Base-by-base conservation (phyloP, 768 basidiomycete species). In the Glaciozyma martinii region DNA sequence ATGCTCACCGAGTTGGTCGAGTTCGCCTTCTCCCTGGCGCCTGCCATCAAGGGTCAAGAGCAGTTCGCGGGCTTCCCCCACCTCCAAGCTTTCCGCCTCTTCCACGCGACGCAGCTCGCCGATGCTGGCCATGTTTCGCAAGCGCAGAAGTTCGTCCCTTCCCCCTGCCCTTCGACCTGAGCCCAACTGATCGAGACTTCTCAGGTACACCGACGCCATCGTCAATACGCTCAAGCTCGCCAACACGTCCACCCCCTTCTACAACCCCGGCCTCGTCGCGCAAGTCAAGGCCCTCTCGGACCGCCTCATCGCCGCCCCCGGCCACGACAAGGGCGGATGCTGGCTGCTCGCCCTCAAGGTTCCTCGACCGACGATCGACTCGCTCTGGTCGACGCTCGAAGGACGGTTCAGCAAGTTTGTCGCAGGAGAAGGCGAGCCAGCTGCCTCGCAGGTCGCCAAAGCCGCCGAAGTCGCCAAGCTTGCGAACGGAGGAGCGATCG, bases 311-410 rank as follows among this genome's bases (percentile, higher is more conserved):
- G 73, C 76, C 0, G 65, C 66, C 0, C 58, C 63, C 0, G 62
- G 71, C 33, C 78, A 83, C 46, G 89, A 91, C 73, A 90, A 89
- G 76, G 79, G 82, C 3, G 82, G 81, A 16, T 90, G 89, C 0
- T 95, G 91, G 91, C 90, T 91, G 91, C 90, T 91, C 62, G 80
- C 84, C 18, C 81, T 84, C n/a, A 92, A 90, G 75, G 80, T 93
- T 67, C 81, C 85, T 43, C 91, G 93, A 72, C 92, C 95, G 3
- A 94, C 89, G 66, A 81, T 98, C 54, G 92, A 97, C 75, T 86
- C 85, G 42, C 84, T 98, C 56, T 88, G 92, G 32, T 86, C 85
- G 52, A 97, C 92, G 87, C 80, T 98, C 30, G 94, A 91, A 77
- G 87, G 89, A 18, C 84, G 88, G 23, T 84, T 99, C 73, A 90